These are phyloP conservation scores for Kluyveromyces sp. DNA, from an alignment of 1,139 yeast genomes.

Conservation along the genomic window DNA sequence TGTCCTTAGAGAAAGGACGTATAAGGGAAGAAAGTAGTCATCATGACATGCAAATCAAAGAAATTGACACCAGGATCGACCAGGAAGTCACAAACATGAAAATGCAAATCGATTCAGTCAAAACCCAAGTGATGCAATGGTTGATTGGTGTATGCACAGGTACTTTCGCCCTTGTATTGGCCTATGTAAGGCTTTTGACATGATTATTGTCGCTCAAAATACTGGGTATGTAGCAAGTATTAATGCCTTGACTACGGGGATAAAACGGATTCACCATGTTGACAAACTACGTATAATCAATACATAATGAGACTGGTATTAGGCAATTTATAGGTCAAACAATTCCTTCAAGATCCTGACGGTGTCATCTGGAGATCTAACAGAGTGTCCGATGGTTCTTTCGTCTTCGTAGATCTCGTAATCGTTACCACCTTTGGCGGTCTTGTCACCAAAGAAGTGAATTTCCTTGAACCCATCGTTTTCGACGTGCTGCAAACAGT, in stretches of 20 bases:
- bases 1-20: conserved; percentile 90
- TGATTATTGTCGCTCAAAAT: too few relatives aligned
- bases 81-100: conserved; percentile 93
- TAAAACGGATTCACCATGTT: background rate
- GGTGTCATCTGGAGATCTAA: conserved; percentile 82
- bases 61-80: conserved; percentile 89
- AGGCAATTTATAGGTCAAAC: conserved; percentile 41
- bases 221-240: too few relatives aligned
- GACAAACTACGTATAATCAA: background rate
- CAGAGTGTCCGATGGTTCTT: conserved; percentile 95
- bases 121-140: conserved; percentile 97
- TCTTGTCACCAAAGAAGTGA: conserved; percentile 98
- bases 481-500: conserved; percentile 88
- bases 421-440: conserved; percentile 97
- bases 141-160: conserved; percentile 96
- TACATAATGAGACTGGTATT: too few relatives aligned
- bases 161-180: conserved; percentile 87
- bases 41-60: conserved; percentile 89
- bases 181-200: conserved; percentile 74
- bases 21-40: conserved; percentile 89
- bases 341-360: conserved; percentile 74
- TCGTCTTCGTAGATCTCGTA: conserved; percentile 87
- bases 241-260: too few relatives aligned
- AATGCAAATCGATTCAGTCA: conserved; percentile 88
- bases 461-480: conserved; percentile 76